These are phyloP conservation scores for Thalia dealbata DNA, from an alignment of 176 grass and related monocot genomes.

Conservation along the genomic window DNA sequence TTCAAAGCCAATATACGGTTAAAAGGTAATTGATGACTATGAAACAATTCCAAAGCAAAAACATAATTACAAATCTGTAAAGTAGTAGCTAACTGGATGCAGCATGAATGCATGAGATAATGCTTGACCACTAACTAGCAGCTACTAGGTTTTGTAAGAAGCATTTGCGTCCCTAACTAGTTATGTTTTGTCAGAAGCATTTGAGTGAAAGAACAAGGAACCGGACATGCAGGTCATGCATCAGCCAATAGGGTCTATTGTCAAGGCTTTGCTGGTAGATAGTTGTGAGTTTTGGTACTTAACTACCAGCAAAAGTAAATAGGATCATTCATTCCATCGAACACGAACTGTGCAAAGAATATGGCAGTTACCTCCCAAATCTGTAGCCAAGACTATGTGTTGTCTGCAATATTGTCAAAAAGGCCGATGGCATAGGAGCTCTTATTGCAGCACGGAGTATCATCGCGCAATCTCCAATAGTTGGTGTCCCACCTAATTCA, in stretches of 20 bases:
- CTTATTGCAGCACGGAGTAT: slow-evolving; percentile 78
- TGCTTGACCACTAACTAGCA: not conserved
- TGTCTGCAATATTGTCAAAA: slow-evolving; percentile 76
- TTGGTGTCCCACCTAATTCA: slow-evolving; percentile 68
- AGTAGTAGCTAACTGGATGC: not conserved
- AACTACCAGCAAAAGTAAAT: not conserved
- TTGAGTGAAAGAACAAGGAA: not conserved
- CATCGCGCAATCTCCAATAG: slow-evolving; percentile 84
- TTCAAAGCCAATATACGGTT: no score
- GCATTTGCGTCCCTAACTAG: not conserved
- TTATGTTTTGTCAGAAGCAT: no score
- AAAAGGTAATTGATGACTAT: not conserved
- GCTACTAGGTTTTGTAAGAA: not conserved
- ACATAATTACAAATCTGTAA: not conserved
- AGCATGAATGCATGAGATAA: not conserved
- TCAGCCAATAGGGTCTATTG: not conserved
- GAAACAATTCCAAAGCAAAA: not conserved
- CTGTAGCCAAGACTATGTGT: slow-evolving; percentile 75
- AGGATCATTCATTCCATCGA: not conserved
- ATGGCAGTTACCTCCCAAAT: slow-evolving; percentile 70
- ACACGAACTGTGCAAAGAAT: not conserved
- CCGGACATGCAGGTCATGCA: not conserved
- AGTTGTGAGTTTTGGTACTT: not conserved
- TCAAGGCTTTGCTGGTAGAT: not conserved
- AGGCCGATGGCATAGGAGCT: slow-evolving; percentile 60